Conservation (phyloP, 805 yeast species). For the Ogataea nonfermentans region DNA sequence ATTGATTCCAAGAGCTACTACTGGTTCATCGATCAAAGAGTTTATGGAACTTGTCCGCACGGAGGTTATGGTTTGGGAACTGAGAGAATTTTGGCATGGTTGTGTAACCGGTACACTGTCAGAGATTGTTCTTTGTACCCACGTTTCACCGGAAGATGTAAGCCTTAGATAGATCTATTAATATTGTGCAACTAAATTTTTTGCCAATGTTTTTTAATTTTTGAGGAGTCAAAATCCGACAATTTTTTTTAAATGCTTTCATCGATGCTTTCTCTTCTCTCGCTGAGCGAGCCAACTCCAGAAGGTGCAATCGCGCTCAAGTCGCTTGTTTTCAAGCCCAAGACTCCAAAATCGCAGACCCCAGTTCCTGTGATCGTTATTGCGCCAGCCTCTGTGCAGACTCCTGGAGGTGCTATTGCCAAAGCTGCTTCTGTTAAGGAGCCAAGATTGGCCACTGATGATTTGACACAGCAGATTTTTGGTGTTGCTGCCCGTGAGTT, state of each 20-base stretch:
- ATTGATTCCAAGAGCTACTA: slow-evolving; percentile 82
- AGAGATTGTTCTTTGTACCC: slow-evolving; percentile 98
- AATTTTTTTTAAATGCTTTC: slow-evolving; percentile 38
- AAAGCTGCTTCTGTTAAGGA: slow-evolving; percentile 70
- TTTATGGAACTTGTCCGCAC: slow-evolving; percentile 96
- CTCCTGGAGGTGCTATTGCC: slow-evolving; percentile 68
- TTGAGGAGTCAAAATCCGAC: slow-evolving; percentile 1
- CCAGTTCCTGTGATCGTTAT: slow-evolving; percentile 80
- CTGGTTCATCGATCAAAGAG: slow-evolving; percentile 95
- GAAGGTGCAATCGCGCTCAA: slow-evolving; percentile 59
- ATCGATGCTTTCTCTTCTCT: slow-evolving; percentile 63
- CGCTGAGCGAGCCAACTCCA: slow-evolving; percentile 53
- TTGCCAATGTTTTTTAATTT: slow-evolving; percentile 1
- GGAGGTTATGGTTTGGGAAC: slow-evolving; percentile 99
- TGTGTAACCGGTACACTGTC: slow-evolving; percentile 95
- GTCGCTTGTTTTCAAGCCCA: slow-evolving; percentile 85
- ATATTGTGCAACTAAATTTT: slow-evolving; percentile 1
- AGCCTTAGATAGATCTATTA: slow-evolving; percentile 53
- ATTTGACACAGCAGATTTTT: slow-evolving; percentile 65
- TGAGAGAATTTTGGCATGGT: slow-evolving; percentile 97
- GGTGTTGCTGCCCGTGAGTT: slow-evolving; percentile 58
- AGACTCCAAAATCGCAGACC: slow-evolving; percentile 76
- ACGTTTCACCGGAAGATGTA: slow-evolving; percentile 96
- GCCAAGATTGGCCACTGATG: slow-evolving; percentile 85
- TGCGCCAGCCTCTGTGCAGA: slow-evolving; percentile 67